Base-by-base conservation (phyloP, 352 stramenopile genomes). In the Globisporangium middletonii region DNA sequence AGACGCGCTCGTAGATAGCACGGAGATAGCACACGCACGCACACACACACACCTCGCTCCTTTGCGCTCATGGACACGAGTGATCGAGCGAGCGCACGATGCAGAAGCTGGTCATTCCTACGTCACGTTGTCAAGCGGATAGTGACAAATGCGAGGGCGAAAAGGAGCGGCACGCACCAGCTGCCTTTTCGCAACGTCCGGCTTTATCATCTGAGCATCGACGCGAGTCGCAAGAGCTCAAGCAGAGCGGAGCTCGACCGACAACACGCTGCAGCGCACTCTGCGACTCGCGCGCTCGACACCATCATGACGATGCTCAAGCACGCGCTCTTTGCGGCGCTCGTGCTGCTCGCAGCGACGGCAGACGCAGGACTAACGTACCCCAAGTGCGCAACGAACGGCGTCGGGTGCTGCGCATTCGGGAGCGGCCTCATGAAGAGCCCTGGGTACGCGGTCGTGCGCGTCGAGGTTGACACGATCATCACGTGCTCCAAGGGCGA, bases 401-500 rank as follows among this genome's bases (percentile, higher is more conserved):
- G 61, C 42, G 69, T 69, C 37, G 74, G 70, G 56, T 88, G 80
- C 67, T 90, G 77, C 62, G 53, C 64, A 37, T 83, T 85, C 38
- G 74, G 72, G 57, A 72, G 60, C 37, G 68, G 68, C 23, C 70
- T 60, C 42, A 90, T 90, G 80, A 69, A 64, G 46, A 75, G 77
- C 60, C 80, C 67, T 30, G 80, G 80, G 30, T 88, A 85, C 65
- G 62, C 83, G 12, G 72, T 88, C 33, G 57, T 83, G 42, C 53
- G 57, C 41, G 30, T 86, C 44, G 71, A 71, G 12, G 67, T 70
- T 38, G 74, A 76, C 53, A 78, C 79, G 54, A 75, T 84, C 50
- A 72, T 90, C 64, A 90, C 80, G 30, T 90, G 80, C 68, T 71
- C 64, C 42, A 63, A 74, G 46, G 71, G 72, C 54, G 59, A 53